Base-by-base conservation (phyloP, 352 stramenopile genomes). In the Lagenidium giganteum region DNA sequence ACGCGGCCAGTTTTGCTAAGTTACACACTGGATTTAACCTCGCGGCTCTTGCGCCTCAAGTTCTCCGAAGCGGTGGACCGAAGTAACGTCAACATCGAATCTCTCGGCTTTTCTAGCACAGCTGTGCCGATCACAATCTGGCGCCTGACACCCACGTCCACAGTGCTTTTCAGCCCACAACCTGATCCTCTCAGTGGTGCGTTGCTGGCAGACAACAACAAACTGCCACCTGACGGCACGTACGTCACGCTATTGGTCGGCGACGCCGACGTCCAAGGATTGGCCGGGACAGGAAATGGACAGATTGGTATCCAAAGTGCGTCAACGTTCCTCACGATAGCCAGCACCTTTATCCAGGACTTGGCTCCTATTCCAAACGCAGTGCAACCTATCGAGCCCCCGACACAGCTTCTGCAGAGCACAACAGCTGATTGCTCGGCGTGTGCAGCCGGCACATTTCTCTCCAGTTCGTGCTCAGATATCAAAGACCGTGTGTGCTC, bases 11-110 rank as follows among this genome's bases (percentile, higher is more conserved):
- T 37, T 16, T 54, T 92, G 5, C 5, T 84, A 13, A 64, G 70
- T 8, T 92, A 78, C 42, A 83, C 55, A 6, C 41, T 86, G 17
- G 80, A 92, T 42, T 42, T 85, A 13, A 39, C 66, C 1, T 56
- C 67, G 8, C 51, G 58, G 40, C 47, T 89, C 9, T 16, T 89
- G 7, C 84, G 83, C 39, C 38, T 92, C 13, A 71, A 56, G 25
- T 89, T 92, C 52, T 84, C 72, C 0, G 70, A 92, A 40, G 59
- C 76, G 1, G 69, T 92, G 22, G 38, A 89, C 36, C 59, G 48
- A 17, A 23, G 43, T 3, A 70, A 28, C 1, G 39, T 78, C 4
- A 43, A 53, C 5, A 51, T 84, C 25, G 51, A 68, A 2, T 42
- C 57, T 0, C 28, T 92, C 0, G 41, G 50, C 3, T 59, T 92